Conservation (phyloP, 23 red algal species). For the Gracilaria gracilis region DNA sequence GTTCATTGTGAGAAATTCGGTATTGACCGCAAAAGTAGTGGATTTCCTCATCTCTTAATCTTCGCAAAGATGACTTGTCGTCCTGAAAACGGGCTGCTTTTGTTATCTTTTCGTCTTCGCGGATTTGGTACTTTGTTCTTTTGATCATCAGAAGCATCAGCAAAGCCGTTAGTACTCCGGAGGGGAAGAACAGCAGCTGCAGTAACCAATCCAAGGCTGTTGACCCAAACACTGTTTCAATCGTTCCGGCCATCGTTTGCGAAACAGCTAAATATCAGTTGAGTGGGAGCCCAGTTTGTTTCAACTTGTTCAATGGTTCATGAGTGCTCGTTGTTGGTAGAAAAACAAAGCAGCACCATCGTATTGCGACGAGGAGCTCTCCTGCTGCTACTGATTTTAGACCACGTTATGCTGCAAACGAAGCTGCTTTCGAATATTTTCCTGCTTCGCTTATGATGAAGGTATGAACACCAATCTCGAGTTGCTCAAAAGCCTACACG, state of each 20-base stretch:
- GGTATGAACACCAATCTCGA: background rate
- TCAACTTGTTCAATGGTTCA: background rate
- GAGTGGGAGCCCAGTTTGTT: background rate
- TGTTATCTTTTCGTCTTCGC: constrained; percentile 36
- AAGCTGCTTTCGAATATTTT: background rate
- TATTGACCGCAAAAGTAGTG: constrained; percentile 29
- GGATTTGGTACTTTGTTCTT: constrained; percentile 1
- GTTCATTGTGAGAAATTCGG: background rate
- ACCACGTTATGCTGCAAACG: background rate
- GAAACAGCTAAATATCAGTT: background rate
- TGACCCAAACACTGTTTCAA: constrained; percentile 41
- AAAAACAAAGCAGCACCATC: background rate
- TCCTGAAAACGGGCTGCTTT: constrained; percentile 31
- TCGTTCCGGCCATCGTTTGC: constrained; percentile 1
- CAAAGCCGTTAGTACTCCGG: constrained; percentile 33
- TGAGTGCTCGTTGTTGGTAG: background rate
- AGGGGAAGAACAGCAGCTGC: constrained; percentile 58
- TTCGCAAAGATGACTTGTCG: background rate
- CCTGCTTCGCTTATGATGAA: background rate
- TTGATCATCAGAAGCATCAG: constrained; percentile 31
- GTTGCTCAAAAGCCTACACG: background rate
- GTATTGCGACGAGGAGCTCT: background rate
- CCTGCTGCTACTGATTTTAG: background rate
- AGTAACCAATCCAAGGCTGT: constrained; percentile 58
- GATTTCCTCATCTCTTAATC: constrained; percentile 30